These are phyloP conservation scores for Pythium volutum DNA, from an alignment of 352 stramenopile species.

Conservation along the genomic window DNA sequence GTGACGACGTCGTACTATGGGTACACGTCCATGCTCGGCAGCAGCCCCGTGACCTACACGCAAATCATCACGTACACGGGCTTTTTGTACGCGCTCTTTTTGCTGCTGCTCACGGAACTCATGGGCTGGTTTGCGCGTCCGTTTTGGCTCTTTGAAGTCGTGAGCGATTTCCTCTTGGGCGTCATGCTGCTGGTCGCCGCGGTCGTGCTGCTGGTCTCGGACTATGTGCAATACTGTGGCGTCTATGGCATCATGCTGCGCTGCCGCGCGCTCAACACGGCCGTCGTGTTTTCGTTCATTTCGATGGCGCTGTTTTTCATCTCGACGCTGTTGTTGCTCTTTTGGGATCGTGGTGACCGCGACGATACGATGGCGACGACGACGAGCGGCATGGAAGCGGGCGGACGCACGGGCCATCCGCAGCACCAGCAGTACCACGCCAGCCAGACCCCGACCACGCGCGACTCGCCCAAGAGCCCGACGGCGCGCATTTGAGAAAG, in stretches of 20 bases:
- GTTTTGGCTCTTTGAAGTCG: constrained; percentile 39
- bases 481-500: constrained; percentile 9
- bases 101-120: constrained; percentile 46
- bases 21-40: constrained; percentile 70
- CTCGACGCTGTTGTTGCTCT: constrained; percentile 51
- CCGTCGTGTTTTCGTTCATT: constrained; percentile 67
- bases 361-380: constrained; percentile 13
- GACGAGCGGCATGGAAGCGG: constrained; percentile 13
- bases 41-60: constrained; percentile 50
- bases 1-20: constrained; percentile 61
- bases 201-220: constrained; percentile 62
- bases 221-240: constrained; percentile 61
- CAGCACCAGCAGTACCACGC: constrained; percentile 13
- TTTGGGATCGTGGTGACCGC: constrained; percentile 23
- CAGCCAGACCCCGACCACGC: constrained; percentile 16
- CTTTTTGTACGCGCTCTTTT: constrained; percentile 58
- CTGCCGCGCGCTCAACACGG: constrained; percentile 45
- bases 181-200: constrained; percentile 56
- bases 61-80: constrained; percentile 62
- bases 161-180: constrained; percentile 52
- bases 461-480: constrained; percentile 23
- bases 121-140: constrained; percentile 40
- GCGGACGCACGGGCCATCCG: neutral
- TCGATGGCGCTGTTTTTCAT: constrained; percentile 48
- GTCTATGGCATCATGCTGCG: constrained; percentile 72